These are phyloP conservation scores for Colletotrichum lentis DNA, from an alignment of 2,329 filamentous ascomycete genomes.

Conservation along the genomic window DNA sequence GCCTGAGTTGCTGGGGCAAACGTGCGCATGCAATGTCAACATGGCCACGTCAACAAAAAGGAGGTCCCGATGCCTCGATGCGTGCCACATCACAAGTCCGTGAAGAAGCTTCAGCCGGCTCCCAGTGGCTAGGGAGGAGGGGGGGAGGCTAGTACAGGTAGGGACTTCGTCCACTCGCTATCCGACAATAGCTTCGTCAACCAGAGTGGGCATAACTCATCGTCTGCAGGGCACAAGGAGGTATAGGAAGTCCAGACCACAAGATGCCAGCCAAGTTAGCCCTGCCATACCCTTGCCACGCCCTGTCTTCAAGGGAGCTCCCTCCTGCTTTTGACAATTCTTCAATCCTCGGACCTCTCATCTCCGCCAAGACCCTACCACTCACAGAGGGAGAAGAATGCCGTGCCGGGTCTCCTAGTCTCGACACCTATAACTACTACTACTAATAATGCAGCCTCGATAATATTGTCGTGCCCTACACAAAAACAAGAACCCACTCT, in stretches of 20 bases:
- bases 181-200: neutral
- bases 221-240: neutral
- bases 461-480: slow-evolving; percentile 9
- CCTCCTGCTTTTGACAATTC: neutral
- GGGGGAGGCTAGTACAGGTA: too few relatives aligned
- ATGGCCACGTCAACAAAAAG: slow-evolving; percentile 8
- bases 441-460: slow-evolving; percentile 21
- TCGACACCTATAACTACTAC: neutral
- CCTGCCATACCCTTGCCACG: slow-evolving; percentile 3
- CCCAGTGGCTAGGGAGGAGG: neutral
- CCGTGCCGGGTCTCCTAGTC: neutral
- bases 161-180: too few relatives aligned
- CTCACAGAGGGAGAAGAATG: neutral
- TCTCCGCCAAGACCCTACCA: neutral
- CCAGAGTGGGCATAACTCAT: neutral
- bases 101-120: neutral
- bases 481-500: neutral
- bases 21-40: slow-evolving; percentile 1
- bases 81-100: slow-evolving; percentile 11
- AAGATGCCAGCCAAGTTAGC: neutral
- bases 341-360: neutral
- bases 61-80: neutral
- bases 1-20: neutral
- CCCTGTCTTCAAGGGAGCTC: slow-evolving; percentile 13
- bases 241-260: neutral